phyloP scores from a whole-genome alignment of 2,329 filamentous ascomycete genomes.

The Ascomycota sp. region DNA sequence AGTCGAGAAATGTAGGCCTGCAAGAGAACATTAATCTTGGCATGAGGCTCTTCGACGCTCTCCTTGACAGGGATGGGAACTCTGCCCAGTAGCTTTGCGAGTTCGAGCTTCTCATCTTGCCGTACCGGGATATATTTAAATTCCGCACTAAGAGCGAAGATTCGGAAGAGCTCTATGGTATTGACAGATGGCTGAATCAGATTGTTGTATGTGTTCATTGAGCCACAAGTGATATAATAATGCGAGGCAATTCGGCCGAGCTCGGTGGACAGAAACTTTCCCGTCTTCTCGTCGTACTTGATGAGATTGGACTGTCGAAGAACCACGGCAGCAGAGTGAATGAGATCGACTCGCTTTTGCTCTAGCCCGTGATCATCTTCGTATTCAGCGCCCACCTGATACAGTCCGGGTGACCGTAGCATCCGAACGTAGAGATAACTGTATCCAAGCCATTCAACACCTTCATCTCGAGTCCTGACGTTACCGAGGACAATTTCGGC shows the following conservation, averaged over 20 bases:
- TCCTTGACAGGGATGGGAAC: conserved; percentile 96
- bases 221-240: conserved; percentile 92
- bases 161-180: conserved; percentile 84
- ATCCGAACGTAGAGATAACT: conserved; percentile 96
- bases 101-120: conserved; percentile 89
- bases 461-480: conserved; percentile 74
- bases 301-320: conserved; percentile 72
- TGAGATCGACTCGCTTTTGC: conserved; percentile 90
- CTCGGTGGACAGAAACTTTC: conserved; percentile 73
- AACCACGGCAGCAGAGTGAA: conserved; percentile 76
- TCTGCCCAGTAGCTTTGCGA: conserved; percentile 70
- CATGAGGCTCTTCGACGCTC: conserved; percentile 84
- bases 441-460: conserved; percentile 97
- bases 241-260: conserved; percentile 89
- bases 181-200: conserved; percentile 84
- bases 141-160: conserved; percentile 88
- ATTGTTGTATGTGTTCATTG: conserved; percentile 92
- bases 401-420: conserved; percentile 82
- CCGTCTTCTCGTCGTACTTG: conserved; percentile 88
- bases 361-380: conserved; percentile 78
- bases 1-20: conserved; percentile 92
- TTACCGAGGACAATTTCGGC: conserved; percentile 91
- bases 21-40: conserved; percentile 92
- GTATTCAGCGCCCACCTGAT: conserved; percentile 89
- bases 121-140: conserved; percentile 98